Evolutionary conservation across 257 asterid genomes (phyloP).

Genomic region (Oldenlandia corymbosa): DNA sequence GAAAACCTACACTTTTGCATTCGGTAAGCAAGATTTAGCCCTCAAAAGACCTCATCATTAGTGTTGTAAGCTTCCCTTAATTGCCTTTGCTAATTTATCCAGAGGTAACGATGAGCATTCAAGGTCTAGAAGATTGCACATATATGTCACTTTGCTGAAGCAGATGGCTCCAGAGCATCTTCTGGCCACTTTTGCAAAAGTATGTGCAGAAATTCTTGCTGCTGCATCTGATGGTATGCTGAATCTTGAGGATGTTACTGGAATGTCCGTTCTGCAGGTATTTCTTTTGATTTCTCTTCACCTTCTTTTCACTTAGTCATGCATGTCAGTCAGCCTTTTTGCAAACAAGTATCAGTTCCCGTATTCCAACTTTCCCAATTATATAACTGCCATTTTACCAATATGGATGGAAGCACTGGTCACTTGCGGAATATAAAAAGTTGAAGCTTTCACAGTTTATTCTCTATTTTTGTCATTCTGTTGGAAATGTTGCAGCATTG

Average conservation of each 20-base stretch:
- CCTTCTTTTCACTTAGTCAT: too few species aligned
- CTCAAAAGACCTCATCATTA: not conserved
- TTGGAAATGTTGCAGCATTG: too few species aligned
- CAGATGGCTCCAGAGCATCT: conserved; percentile 97
- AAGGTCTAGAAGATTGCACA: conserved; percentile 77
- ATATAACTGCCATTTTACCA: too few species aligned
- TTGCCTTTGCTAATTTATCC: conserved; percentile 6
- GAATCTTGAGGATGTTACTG: conserved; percentile 60
- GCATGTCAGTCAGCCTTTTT: too few species aligned
- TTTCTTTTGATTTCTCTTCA: not conserved
- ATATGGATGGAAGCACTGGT: too few species aligned
- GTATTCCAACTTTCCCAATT: too few species aligned
- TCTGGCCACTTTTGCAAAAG: conserved; percentile 89
- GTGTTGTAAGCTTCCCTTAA: not conserved
- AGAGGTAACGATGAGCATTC: conserved; percentile 84
- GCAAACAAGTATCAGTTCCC: too few species aligned
- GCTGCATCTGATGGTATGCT: conserved; percentile 89
- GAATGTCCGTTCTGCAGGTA: conserved; percentile 87
- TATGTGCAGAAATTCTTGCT: conserved; percentile 93
- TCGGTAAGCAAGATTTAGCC: conserved; percentile 40
- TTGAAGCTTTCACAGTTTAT: not conserved
- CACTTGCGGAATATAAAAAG: too few species aligned
- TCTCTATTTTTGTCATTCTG: not conserved
- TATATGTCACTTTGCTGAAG: conserved; percentile 74
- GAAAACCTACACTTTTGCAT: conserved; percentile 62